A percentile compares a stretch with the other conserved stretches of the same genome.
These are phyloP conservation scores for Leishmania major DNA, from an alignment of 208 protist species.

Conservation along the genomic window DNA sequence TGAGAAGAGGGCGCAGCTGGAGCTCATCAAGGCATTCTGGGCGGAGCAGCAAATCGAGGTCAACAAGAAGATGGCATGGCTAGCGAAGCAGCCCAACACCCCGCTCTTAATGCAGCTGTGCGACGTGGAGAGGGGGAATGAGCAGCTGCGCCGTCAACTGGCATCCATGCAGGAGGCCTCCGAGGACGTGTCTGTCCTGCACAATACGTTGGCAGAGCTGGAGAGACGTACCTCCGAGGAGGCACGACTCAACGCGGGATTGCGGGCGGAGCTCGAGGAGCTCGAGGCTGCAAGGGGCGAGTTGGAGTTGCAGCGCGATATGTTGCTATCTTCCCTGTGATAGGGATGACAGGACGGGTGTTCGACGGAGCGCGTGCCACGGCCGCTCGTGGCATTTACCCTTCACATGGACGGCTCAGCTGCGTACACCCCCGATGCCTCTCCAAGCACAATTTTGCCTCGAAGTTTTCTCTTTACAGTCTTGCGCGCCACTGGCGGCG, in stretches of 20 bases:
- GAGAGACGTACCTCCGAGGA: constrained; percentile 11
- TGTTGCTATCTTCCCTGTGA: constrained; percentile 4
- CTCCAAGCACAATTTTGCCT: constrained; percentile 2
- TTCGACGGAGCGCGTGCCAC: not conserved
- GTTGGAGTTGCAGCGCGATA: constrained; percentile 24
- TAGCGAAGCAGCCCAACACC: constrained; percentile 45
- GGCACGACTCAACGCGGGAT: constrained; percentile 5
- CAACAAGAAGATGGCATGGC: constrained; percentile 58
- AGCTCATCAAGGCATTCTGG: constrained; percentile 13
- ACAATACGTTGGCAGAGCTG: constrained; percentile 14
- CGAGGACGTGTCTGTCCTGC: constrained; percentile 7
- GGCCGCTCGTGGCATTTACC: not conserved
- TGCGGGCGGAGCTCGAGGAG: constrained; percentile 38
- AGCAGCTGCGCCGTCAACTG: constrained; percentile 12
- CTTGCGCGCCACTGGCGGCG: not conserved
- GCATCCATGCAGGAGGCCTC: not conserved
- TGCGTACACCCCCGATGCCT: not conserved
- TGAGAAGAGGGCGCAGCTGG: constrained; percentile 21
- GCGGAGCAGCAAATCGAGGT: constrained; percentile 26
- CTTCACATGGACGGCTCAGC: not conserved
- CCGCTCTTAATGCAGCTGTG: constrained; percentile 43
- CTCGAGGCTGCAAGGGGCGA: constrained; percentile 22
- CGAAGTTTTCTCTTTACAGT: not conserved
- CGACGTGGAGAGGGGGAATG: constrained; percentile 22
- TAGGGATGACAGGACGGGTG: not conserved